Percentiles rank a stretch among this genome's conserved stretches.
These are phyloP conservation scores for Melanogaster broomeanus DNA, from an alignment of 768 basidiomycete genomes.

Conservation along the genomic window DNA sequence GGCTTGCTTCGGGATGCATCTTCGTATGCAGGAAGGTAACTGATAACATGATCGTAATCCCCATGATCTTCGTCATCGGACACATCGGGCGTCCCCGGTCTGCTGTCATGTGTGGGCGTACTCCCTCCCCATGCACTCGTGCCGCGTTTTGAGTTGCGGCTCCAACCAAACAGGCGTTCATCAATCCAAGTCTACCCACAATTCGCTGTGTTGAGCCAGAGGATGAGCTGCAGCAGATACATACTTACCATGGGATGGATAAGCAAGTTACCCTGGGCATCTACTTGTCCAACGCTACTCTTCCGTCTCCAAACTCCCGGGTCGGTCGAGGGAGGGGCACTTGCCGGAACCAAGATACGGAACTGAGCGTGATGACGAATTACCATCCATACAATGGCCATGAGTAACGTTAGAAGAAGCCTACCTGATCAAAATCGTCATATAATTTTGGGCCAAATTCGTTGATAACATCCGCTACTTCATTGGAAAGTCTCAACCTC, in stretches of 20 bases:
- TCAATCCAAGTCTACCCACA: conserved; percentile 78
- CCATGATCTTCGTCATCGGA: conserved; percentile 88
- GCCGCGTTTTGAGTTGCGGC: conserved; percentile 71
- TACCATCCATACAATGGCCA: not conserved
- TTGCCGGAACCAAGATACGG: conserved; percentile 79
- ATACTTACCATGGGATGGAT: conserved; percentile 81
- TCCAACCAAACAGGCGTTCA: conserved; percentile 93
- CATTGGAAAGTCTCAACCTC: conserved; percentile 76
- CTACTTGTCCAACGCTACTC: conserved; percentile 79
- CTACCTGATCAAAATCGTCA: conserved; percentile 82
- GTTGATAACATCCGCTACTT: conserved; percentile 81
- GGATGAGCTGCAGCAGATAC: conserved; percentile 4
- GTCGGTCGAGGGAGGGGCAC: conserved; percentile 76
- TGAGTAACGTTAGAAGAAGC: conserved; percentile 18
- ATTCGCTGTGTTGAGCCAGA: conserved; percentile 1
- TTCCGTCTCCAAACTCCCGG: conserved; percentile 80
- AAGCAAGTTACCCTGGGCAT: conserved; percentile 80
- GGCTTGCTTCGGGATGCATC: conserved; percentile 44
- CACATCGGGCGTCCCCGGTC: conserved; percentile 69
- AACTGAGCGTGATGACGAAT: conserved; percentile 44
- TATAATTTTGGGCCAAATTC: conserved; percentile 88
- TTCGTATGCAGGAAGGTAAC: conserved; percentile 56
- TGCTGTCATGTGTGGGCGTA: conserved; percentile 53
- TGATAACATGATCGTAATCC: conserved; percentile 89
- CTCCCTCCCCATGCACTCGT: conserved; percentile 84